Evolutionary conservation across 768 basidiomycete genomes (phyloP).

Genomic region (Gloeopeniophorella convolvens): DNA sequence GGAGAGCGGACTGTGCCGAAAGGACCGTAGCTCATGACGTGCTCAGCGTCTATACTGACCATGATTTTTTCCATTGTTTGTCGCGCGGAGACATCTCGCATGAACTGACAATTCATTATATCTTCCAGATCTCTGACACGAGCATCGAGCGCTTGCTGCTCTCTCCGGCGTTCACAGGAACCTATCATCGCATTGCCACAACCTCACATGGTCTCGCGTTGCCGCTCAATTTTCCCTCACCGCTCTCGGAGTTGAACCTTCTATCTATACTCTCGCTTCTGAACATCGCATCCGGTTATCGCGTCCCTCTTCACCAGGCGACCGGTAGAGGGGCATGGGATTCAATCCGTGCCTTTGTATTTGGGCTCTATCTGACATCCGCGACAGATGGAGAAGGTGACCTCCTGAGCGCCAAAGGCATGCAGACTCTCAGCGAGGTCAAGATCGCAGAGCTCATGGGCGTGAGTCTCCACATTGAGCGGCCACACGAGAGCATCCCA

Average conservation of each 20-base stretch:
- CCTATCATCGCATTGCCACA: conserved; percentile 54
- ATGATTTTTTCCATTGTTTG: neutral
- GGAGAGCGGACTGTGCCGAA: neutral
- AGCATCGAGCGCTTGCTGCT: conserved; percentile 55
- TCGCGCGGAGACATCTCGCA: neutral
- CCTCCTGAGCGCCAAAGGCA: conserved; percentile 60
- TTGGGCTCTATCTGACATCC: conserved; percentile 67
- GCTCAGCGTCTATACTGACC: conserved; percentile 3
- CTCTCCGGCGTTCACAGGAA: conserved; percentile 56
- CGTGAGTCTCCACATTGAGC: conserved; percentile 63
- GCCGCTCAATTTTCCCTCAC: conserved; percentile 73
- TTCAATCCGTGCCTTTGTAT: conserved; percentile 66
- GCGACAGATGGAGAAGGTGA: conserved; percentile 45
- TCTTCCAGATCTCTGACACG: conserved; percentile 46
- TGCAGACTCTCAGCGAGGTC: conserved; percentile 44
- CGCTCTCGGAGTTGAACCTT: conserved; percentile 72
- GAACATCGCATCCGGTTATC: conserved; percentile 82
- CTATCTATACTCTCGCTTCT: conserved; percentile 72
- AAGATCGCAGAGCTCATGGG: conserved; percentile 71
- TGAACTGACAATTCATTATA: neutral
- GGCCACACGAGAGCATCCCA: conserved; percentile 57
- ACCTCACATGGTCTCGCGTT: conserved; percentile 61
- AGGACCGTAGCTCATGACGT: conserved; percentile 4
- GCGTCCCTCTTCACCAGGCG: conserved; percentile 60
- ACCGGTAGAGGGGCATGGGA: conserved; percentile 82